Percentiles rank a stretch among this genome's conserved stretches.
phyloP scores from a whole-genome alignment of 768 basidiomycete genomes.

The Crucibulum laeve region DNA sequence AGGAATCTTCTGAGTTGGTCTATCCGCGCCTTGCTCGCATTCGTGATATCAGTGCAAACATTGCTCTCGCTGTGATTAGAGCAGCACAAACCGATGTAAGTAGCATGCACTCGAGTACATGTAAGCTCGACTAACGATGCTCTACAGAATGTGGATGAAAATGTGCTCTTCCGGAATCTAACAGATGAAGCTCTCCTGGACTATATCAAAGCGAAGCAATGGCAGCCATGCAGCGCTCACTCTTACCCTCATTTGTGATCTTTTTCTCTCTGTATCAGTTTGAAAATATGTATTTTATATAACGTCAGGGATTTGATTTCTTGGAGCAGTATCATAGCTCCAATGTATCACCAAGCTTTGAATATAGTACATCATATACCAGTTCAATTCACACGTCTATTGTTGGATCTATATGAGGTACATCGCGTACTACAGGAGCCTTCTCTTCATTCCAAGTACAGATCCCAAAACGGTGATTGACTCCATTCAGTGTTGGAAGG shows the following conservation, averaged over 20 bases:
- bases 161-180: slow-evolving; percentile 40
- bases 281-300: slow-evolving; percentile 7
- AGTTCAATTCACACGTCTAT: slow-evolving; percentile 30
- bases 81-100: slow-evolving; percentile 62
- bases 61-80: slow-evolving; percentile 60
- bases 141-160: slow-evolving; percentile 40
- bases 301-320: slow-evolving; percentile 2
- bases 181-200: slow-evolving; percentile 42
- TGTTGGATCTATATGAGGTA: slow-evolving; percentile 22
- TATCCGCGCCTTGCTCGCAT: slow-evolving; percentile 69
- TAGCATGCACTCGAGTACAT: slow-evolving; percentile 2
- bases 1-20: slow-evolving; percentile 48
- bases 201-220: slow-evolving; percentile 53
- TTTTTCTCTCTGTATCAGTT: background rate
- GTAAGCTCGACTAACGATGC: slow-evolving; percentile 1
- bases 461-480: slow-evolving; percentile 87
- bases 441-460: slow-evolving; percentile 51
- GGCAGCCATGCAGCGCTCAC: slow-evolving; percentile 36
- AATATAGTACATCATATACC: background rate
- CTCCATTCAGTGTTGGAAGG: slow-evolving; percentile 74
- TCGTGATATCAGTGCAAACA: slow-evolving; percentile 57
- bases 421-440: slow-evolving; percentile 7
- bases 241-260: slow-evolving; percentile 24
- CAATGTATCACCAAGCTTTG: background rate
- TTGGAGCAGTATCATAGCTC: background rate